A percentile compares a stretch with the other conserved stretches of the same genome.
Conservation (phyloP, 345 rosid species). For the Durio zibethinus region DNA sequence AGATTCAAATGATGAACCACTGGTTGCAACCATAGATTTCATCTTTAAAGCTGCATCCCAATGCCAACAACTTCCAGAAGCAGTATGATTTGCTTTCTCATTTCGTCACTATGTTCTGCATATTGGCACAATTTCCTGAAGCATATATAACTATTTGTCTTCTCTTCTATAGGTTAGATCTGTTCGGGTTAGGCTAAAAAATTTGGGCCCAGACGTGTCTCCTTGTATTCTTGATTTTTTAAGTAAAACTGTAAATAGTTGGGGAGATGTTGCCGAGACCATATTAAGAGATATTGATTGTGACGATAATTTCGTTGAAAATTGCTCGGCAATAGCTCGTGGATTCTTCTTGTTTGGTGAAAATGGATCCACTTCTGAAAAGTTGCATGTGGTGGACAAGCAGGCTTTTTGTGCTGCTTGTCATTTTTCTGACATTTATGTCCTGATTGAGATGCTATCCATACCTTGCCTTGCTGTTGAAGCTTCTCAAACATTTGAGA, state of each 20-base stretch:
- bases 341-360: slow-evolving; percentile 65
- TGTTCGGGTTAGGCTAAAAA: slow-evolving; percentile 78
- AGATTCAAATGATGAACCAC: slow-evolving; percentile 71
- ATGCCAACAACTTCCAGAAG: slow-evolving; percentile 88
- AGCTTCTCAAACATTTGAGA: slow-evolving; percentile 89
- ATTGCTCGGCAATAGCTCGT: slow-evolving; percentile 41
- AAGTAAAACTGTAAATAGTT: slow-evolving; percentile 83
- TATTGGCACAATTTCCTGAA: slow-evolving; percentile 2
- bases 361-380: slow-evolving; percentile 53
- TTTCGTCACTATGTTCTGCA: slow-evolving; percentile 5
- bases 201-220: slow-evolving; percentile 76
- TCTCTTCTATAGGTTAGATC: slow-evolving; percentile 63
- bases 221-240: slow-evolving; percentile 75
- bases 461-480: slow-evolving; percentile 83
- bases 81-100: slow-evolving; percentile 49
- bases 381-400: slow-evolving; percentile 49
- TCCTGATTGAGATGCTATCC: slow-evolving; percentile 89
- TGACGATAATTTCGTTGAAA: slow-evolving; percentile 62
- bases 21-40: slow-evolving; percentile 79
- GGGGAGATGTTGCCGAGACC: slow-evolving; percentile 83
- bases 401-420: slow-evolving; percentile 41
- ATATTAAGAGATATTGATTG: slow-evolving; percentile 76
- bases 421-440: slow-evolving; percentile 79
- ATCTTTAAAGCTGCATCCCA: slow-evolving; percentile 84
- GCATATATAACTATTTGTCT: not conserved